Conservation (phyloP, 768 basidiomycete species). For the Termitomyces sp. region DNA sequence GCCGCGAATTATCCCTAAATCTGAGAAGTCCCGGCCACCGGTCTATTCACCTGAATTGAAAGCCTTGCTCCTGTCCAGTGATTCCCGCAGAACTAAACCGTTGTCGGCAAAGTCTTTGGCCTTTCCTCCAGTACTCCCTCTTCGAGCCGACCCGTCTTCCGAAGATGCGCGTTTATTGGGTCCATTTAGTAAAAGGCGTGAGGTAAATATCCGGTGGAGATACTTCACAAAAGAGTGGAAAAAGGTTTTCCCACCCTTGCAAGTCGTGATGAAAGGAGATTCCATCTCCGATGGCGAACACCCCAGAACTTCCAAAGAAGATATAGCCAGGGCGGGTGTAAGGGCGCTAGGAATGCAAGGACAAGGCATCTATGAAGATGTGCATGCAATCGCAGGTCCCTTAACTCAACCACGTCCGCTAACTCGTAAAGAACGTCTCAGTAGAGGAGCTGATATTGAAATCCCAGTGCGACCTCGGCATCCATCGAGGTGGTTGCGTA, state of each 20-base stretch:
- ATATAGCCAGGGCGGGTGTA: slow-evolving; percentile 18
- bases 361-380: slow-evolving; percentile 34
- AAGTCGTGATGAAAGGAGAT: slow-evolving; percentile 26
- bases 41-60: slow-evolving; percentile 55
- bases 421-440: slow-evolving; percentile 27
- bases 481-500: slow-evolving; percentile 43
- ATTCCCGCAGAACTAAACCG: slow-evolving; percentile 41
- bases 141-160: slow-evolving; percentile 50
- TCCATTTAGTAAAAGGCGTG: slow-evolving; percentile 64
- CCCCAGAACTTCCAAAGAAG: slow-evolving; percentile 6
- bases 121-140: slow-evolving; percentile 50
- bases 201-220: slow-evolving; percentile 68
- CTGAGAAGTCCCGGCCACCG: slow-evolving; percentile 56
- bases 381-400: slow-evolving; percentile 38
- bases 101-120: slow-evolving; percentile 33
- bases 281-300: slow-evolving; percentile 3
- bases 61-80: slow-evolving; percentile 51
- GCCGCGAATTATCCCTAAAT: slow-evolving; percentile 43
- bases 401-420: slow-evolving; percentile 17
- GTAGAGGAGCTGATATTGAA: neutral
- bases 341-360: slow-evolving; percentile 37
- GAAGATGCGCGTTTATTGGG: slow-evolving; percentile 57
- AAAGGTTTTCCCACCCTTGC: slow-evolving; percentile 57
- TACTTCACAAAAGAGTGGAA: slow-evolving; percentile 50
- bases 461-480: slow-evolving; percentile 14